These are phyloP conservation scores for Emergomyces pasteurianus DNA, from an alignment of 2,329 filamentous ascomycete species.

Conservation along the genomic window DNA sequence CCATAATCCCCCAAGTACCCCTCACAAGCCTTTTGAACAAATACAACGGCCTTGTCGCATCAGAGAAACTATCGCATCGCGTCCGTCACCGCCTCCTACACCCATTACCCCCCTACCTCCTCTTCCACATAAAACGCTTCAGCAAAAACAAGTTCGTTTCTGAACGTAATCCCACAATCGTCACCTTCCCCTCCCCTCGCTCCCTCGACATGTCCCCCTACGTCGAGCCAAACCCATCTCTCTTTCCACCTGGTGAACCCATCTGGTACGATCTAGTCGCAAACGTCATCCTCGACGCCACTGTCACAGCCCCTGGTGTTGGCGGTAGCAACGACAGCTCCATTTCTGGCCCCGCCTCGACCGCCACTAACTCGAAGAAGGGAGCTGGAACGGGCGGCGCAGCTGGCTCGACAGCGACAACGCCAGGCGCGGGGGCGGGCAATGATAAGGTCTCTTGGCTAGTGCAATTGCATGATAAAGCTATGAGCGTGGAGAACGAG, in stretches of 20 bases:
- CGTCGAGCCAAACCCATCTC: constrained; percentile 69
- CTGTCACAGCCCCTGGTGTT: constrained; percentile 54
- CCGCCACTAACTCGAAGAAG: constrained; percentile 20
- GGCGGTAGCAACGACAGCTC: constrained; percentile 14
- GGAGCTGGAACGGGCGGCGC: constrained; percentile 25
- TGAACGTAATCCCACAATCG: constrained; percentile 94
- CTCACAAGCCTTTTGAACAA: constrained; percentile 75
- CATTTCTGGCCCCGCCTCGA: constrained; percentile 14
- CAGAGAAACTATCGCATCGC: constrained; percentile 79
- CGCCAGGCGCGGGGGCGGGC: constrained; percentile 64
- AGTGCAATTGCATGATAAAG: constrained; percentile 74
- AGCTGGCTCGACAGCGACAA: constrained; percentile 15
- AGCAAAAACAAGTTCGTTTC: constrained; percentile 91
- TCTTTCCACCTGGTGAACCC: constrained; percentile 63
- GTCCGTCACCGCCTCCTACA: constrained; percentile 83
- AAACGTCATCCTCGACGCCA: constrained; percentile 57
- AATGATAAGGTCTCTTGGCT: constrained; percentile 93
- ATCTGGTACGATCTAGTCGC: constrained; percentile 93
- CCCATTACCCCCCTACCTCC: constrained; percentile 77
- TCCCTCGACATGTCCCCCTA: constrained; percentile 81
- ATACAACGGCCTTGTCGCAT: constrained; percentile 78
- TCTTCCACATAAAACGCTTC: constrained; percentile 96
- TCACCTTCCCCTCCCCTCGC: constrained; percentile 79
- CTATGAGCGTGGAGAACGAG: constrained; percentile 33
- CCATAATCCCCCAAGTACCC: constrained; percentile 75